Evolutionary conservation across 2,329 filamentous ascomycete species (phyloP).

Genomic region (Phyllosticta citriasiana): DNA sequence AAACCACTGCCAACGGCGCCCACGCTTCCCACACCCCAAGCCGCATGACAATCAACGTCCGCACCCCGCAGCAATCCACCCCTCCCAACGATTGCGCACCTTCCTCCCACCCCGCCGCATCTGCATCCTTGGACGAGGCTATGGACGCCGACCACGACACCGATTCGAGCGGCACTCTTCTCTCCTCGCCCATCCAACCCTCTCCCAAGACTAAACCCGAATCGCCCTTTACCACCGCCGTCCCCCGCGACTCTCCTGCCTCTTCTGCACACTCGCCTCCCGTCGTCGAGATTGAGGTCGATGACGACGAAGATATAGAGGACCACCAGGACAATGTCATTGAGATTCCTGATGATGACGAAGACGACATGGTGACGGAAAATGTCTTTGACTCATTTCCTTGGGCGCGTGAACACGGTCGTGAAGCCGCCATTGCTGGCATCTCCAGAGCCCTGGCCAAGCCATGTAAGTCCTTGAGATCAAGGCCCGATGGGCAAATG

Average conservation of each 20-base stretch:
- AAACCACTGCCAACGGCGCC: conserved; percentile 11
- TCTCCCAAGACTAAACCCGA: conserved; percentile 1
- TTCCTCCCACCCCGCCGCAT: not conserved
- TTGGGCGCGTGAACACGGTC: conserved; percentile 12
- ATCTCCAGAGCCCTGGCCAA: conserved; percentile 1
- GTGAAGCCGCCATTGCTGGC: conserved; percentile 1
- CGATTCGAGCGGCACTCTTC: conserved; percentile 2
- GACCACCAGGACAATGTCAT: conserved; percentile 13
- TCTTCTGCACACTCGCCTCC: conserved; percentile 21
- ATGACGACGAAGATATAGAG: conserved; percentile 19
- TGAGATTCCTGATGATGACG: conserved; percentile 12
- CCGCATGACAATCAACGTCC: conserved; percentile 10
- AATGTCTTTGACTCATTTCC: conserved; percentile 24
- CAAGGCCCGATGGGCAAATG: not conserved
- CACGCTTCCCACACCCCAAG: conserved; percentile 11
- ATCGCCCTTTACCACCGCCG: not conserved
- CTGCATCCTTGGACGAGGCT: conserved; percentile 1
- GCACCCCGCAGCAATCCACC: not conserved
- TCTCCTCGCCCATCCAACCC: conserved; percentile 1
- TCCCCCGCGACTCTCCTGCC: conserved; percentile 4
- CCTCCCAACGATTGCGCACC: not conserved
- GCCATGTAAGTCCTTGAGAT: not conserved
- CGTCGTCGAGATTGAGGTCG: conserved; percentile 29
- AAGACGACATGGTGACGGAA: conserved; percentile 12
- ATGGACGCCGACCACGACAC: conserved; percentile 1